Evolutionary conservation across 2,329 filamentous ascomycete genomes (phyloP).

Genomic region (Colletotrichum nymphaeae): DNA sequence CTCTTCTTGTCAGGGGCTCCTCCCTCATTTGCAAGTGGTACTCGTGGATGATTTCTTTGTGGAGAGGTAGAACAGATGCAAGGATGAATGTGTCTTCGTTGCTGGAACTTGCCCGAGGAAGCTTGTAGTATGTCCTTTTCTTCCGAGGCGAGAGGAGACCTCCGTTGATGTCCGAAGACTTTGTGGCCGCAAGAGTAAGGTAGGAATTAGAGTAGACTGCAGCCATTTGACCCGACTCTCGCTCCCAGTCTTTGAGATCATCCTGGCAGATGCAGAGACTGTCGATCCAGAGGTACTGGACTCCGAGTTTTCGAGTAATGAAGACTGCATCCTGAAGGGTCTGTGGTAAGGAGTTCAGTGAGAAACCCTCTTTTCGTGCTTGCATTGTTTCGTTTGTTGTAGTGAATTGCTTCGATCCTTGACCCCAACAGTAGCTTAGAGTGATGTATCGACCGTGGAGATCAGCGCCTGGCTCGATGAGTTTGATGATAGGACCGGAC

Average conservation of each 20-base stretch:
- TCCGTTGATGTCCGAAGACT: conserved; percentile 35
- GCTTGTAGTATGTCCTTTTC: neutral
- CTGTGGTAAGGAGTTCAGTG: conserved; percentile 30
- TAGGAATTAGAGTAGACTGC: conserved; percentile 42
- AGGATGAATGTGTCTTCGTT: neutral
- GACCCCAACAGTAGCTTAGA: conserved; percentile 30
- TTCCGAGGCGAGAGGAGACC: conserved; percentile 36
- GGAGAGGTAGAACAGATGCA: conserved; percentile 3
- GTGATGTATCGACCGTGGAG: conserved; percentile 7
- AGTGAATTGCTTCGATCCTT: conserved; percentile 1
- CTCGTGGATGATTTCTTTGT: neutral
- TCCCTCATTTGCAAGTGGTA: conserved; percentile 3
- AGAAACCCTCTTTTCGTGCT: conserved; percentile 1
- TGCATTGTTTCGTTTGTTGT: conserved; percentile 22
- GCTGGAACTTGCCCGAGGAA: neutral
- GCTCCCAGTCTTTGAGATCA: conserved; percentile 39
- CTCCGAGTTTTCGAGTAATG: conserved; percentile 38
- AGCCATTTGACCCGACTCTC: conserved; percentile 40
- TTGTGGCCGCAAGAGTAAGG: conserved; percentile 40
- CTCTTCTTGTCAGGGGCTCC: conserved; percentile 35
- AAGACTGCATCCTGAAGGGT: conserved; percentile 41
- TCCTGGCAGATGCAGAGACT: conserved; percentile 46
- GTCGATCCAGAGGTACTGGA: conserved; percentile 46
- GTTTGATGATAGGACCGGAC: neutral
- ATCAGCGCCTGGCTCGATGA: conserved; percentile 9